phyloP scores from a whole-genome alignment of 768 basidiomycete genomes.

The Termitomyces sp. region DNA sequence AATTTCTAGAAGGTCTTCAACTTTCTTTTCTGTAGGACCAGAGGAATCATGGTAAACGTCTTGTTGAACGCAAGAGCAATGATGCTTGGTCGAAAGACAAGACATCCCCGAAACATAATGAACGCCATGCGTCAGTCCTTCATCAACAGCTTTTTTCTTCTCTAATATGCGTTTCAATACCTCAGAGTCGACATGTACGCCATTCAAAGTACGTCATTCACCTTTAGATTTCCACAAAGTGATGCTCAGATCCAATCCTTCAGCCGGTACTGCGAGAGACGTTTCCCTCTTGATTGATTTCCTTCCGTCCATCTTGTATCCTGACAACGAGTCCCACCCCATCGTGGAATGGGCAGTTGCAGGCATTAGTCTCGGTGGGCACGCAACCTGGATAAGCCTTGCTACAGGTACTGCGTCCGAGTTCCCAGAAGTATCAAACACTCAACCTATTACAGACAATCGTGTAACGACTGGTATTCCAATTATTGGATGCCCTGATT shows the following conservation, averaged over 20 bases:
- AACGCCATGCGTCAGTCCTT: conserved; percentile 35
- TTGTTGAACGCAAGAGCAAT: conserved; percentile 27
- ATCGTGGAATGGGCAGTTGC: conserved; percentile 67
- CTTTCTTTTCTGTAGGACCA: conserved; percentile 29
- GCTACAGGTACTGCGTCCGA: conserved; percentile 28
- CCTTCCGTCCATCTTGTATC: conserved; percentile 69
- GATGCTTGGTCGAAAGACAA: conserved; percentile 26
- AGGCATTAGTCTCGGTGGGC: conserved; percentile 81
- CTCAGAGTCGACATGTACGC: conserved; percentile 18
- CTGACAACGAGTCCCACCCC: conserved; percentile 43
- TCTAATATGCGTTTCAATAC: not conserved
- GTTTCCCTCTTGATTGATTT: conserved; percentile 80
- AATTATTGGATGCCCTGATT: conserved; percentile 72
- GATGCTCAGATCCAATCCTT: not conserved
- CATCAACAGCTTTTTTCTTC: not conserved
- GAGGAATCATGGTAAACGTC: conserved; percentile 37
- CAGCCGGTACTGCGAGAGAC: conserved; percentile 65
- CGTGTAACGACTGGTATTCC: conserved; percentile 40
- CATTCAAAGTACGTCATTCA: conserved; percentile 29
- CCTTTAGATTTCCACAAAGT: not conserved
- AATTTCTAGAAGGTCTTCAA: too few species aligned
- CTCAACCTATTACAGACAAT: conserved; percentile 26
- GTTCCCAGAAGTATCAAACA: not conserved
- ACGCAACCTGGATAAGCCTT: conserved; percentile 73
- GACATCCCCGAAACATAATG: conserved; percentile 20